Evolutionary conservation across 306 rosid species (phyloP), one percentile per base, ranked within the genome.

Genomic region (Quercus cerris): DNA sequence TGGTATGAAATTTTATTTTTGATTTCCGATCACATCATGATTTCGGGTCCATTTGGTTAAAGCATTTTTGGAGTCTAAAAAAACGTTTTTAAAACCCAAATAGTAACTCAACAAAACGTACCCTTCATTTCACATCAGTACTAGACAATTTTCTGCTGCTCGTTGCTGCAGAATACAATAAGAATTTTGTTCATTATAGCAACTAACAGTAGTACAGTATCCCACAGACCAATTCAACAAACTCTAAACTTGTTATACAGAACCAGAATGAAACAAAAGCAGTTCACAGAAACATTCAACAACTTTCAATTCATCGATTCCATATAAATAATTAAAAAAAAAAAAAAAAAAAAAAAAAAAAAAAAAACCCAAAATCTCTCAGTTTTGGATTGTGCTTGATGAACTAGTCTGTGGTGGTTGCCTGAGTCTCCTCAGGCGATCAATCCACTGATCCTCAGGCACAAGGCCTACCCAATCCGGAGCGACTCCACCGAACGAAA

Each of bases 401-500:
- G 66, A 78, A 70, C 56, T 35, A 68, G 70, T 12, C 27, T 30
- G 79, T 0, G 90, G 57, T 18, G 91, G 77, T 81, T 78, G 83
- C 71, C 87, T 84, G 74, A 77, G 71, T 57, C 91, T 75, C 6
- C 86, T 92, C 78, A 96, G 90, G 20, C 84, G 98, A 74, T 90
- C 92, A 55, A 93, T 81, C 98, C 96, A 96, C 30, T 81, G 82
- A 38, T 86, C 92, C 77, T 90, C 97, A 0, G 98, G 84, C 67
- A 93, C 76, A 56, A 69, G 75, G 9, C 78, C 79, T 3, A 77
- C 95, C 98, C 99, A 95, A 76, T 84, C 89, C 1, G 98, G 98
- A 63, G 85, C 88, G 0, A 71, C 85, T 49, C 98, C 98, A 2
- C 77, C 88, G 30, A 93, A 87, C 22, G 96, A 88, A 38, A 95